Base-by-base conservation (phyloP, 805 yeast genomes). In the Myxozyma sirexii region DNA sequence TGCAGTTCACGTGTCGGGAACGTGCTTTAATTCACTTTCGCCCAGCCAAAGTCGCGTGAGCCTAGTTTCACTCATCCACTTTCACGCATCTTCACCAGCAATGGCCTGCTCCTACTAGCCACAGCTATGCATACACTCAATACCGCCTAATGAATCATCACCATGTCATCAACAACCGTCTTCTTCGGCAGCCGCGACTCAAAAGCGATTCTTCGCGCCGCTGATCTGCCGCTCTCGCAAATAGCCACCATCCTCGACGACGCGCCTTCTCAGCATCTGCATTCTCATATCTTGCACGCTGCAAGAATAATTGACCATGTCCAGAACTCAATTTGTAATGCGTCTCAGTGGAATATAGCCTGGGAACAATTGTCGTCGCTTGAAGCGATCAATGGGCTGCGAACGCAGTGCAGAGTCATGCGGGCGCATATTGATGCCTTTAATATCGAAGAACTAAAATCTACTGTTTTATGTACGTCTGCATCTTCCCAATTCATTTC, bases 221-320 rank as follows among this genome's bases (percentile, higher is more conserved):
- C 82, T 27, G 79, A 85, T 1, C 77, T 81, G 24, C 88, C 94
- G 4, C 76, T 94, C n/a, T 79, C 86, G 1, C 84, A 94, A 5
- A 98, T 94, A 72, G 91, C 92, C 69, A 90, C 98, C 0, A 74
- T 94, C 71, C 94, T 99, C 98, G 97, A 98, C 15, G 93, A 94
- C 72, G 53, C 53, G 35, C 53, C 53, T 12, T 13, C 43, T n/a
- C 53, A 37, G 35, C 53, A 48, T 48, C 43, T 48, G 2, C 29
- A 48, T 19, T n/a, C 42, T 12, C 53, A 48, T 37, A 37, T 48
- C 21, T 21, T 48, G 5, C 43, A 23, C 24, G 53, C 43, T 15
- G 31, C 53, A 3, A 29, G 33, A 21, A 23, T 35, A 24, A 37
- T 38, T 4, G 53, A 48, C 29, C 8, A 33, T 23, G n/a, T 29